Evolutionary conservation across 495 filamentous ascomycete species (phyloP).

Genomic region (Aspergillus carlsbadensis): DNA sequence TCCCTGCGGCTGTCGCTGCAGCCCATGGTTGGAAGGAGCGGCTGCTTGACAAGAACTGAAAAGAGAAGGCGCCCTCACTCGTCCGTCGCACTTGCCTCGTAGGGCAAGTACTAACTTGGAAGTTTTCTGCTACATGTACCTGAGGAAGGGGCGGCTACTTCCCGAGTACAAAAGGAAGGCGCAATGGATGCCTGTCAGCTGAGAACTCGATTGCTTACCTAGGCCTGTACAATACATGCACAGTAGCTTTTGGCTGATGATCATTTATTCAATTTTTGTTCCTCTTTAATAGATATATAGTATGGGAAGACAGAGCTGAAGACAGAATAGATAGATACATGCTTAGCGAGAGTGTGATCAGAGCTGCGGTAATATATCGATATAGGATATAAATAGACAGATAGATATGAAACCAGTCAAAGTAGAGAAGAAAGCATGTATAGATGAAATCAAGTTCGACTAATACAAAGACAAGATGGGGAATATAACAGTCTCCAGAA

Average conservation of each 20-base stretch:
- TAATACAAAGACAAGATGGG: slow-evolving; percentile 13
- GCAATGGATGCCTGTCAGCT: too few species aligned
- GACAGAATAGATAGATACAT: slow-evolving; percentile 1
- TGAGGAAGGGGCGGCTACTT: background rate
- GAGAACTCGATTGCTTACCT: too few species aligned
- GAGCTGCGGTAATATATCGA: slow-evolving; percentile 18
- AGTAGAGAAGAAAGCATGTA: background rate
- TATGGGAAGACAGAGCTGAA: background rate
- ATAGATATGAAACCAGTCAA: slow-evolving; percentile 11
- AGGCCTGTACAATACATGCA: too few species aligned
- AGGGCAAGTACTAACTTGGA: too few species aligned
- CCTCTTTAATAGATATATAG: background rate
- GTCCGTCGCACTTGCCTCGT: background rate
- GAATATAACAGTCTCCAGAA: slow-evolving; percentile 19
- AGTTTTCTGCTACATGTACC: background rate
- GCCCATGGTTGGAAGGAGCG: too few species aligned
- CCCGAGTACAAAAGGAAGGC: background rate
- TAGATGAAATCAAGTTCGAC: background rate
- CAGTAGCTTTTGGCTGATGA: background rate
- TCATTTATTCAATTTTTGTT: background rate
- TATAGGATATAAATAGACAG: slow-evolving; percentile 4
- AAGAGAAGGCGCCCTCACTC: background rate
- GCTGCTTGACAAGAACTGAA: background rate
- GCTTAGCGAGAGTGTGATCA: slow-evolving; percentile 18
- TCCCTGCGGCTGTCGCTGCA: too few species aligned